Base-by-base conservation (phyloP, 768 basidiomycete species). In the Xerocomellus intermedius region DNA sequence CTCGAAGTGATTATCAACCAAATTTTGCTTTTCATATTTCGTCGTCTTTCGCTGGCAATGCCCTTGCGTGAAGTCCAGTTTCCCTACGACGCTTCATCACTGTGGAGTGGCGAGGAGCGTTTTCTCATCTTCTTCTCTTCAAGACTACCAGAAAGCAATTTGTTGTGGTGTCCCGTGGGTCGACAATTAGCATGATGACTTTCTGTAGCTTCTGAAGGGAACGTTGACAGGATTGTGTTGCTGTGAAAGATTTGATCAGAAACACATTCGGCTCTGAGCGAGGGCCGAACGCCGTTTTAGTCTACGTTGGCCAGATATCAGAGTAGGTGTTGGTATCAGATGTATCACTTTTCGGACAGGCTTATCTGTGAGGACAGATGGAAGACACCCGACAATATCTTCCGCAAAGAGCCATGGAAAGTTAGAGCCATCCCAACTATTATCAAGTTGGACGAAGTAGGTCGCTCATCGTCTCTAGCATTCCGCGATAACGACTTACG, bases 91-190 rank as follows among this genome's bases (percentile, higher is more conserved):
- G 70, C 71, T 28, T 50, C 55, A 26, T 70, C 75, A 3, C 70
- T 83, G 21, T 59, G 69, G 52, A 64, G 71, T 30, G 75, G 73
- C 10, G 70, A 76, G n/a, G 82, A 83, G 39, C 64, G 74, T 16
- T 88, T 78, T 55, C 50, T 89, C 26, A 72, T 91, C n/a, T 89
- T 91, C 67, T 89, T 85, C 57, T 80, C 88, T 10, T 88, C 86
- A 19, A 74, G 84, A 47, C 78, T 82, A 2, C 75, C 81, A 54
- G 87, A 83, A 26, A 67, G 37, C 14, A 21, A 48, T 28, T 30
- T 73, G 50, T 69, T 84, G 65, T 91, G 89, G 89, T 91, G 89
- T 65, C 80, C 85, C 24, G 89, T 90, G 61, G 44, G 78, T 76
- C 26, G 28, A 41, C 24, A 28, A 5, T 32, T 48, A n/a, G 45